Base-by-base conservation (phyloP, 306 rosid genomes). In the Rosa chinensis region DNA sequence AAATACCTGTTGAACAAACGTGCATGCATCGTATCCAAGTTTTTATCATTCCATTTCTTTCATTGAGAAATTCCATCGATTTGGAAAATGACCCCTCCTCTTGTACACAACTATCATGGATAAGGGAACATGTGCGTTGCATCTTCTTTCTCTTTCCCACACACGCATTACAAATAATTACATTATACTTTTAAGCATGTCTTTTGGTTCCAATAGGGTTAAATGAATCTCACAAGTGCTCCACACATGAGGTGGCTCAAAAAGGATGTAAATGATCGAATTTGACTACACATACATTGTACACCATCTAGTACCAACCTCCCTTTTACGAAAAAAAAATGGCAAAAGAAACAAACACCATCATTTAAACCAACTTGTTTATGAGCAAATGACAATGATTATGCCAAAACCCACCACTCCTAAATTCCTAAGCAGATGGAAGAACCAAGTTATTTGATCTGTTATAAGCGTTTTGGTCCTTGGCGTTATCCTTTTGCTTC, bases 401-500 rank as follows among this genome's bases (percentile, higher is more conserved):
- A 43, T 59, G 85, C 70, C 79, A 10, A 84, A 77, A 32, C 47
- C 28, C 63, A 64, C 55, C 48, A 14, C 6, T 44, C 69, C 32
- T 21, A 73, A 77, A 17, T 59, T 83, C 66, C 47, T 37, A 63
- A 74, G 40, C 76, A 42, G 70, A 64, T 64, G 43, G 10, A 45
- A 7, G 39, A 64, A 40, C 1, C 21, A 62, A 75, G 47, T 18
- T 58, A 47, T 53, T 49, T 47, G 45, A 8, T 66, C 21, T 66
- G 74, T 74, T 52, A 42, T 49, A 77, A 71, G 45, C 43, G 25
- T 62, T 62, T 44, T 78, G 75, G 87, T 79, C 58, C 42, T 79
- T 75, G 90, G 86, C 67, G 40, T 77, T 75, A 85, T 73, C 64
- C 76, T 10, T 44, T 75, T 62, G 67, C 71, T 61, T 76, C 52